Evolutionary conservation across 257 asterid genomes (phyloP).

Genomic region (Leptodermis oblonga): DNA sequence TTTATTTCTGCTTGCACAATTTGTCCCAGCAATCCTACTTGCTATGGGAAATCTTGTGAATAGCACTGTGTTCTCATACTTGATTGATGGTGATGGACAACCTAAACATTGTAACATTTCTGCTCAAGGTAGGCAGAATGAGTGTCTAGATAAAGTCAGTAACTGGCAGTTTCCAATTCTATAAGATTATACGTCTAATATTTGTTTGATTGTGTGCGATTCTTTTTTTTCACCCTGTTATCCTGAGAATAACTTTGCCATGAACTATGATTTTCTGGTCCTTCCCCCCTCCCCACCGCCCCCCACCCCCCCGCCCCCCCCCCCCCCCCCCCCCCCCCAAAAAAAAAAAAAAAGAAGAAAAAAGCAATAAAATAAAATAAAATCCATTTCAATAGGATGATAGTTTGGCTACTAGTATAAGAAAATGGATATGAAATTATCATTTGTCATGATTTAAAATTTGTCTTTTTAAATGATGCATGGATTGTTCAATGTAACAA

Average conservation of each 20-base stretch:
- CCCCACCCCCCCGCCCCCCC: too few species aligned
- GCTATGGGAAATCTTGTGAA: conserved; percentile 96
- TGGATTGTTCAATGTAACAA: background rate
- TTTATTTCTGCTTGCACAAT: conserved; percentile 88
- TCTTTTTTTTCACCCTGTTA: background rate
- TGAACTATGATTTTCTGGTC: background rate
- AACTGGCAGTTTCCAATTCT: background rate
- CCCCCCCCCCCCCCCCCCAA: too few species aligned
- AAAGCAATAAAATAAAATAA: too few species aligned
- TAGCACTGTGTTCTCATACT: conserved; percentile 66
- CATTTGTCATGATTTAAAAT: background rate
- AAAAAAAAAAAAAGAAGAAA: too few species aligned
- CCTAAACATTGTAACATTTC: conserved; percentile 11
- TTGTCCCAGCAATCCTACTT: conserved; percentile 84
- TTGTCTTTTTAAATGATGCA: background rate
- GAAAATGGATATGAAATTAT: background rate
- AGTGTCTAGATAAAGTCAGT: background rate
- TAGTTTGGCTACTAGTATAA: background rate
- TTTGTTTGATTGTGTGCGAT: background rate
- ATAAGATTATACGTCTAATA: background rate
- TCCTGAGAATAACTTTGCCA: background rate
- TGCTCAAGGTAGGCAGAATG: conserved; percentile 4
- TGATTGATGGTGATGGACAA: conserved; percentile 68
- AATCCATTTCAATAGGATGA: background rate
- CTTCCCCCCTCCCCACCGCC: too few species aligned